A percentile compares a stretch with the other conserved stretches of the same genome.
Conservation (phyloP, 1,139 yeast species). For the Suhomyces anneliseae region DNA sequence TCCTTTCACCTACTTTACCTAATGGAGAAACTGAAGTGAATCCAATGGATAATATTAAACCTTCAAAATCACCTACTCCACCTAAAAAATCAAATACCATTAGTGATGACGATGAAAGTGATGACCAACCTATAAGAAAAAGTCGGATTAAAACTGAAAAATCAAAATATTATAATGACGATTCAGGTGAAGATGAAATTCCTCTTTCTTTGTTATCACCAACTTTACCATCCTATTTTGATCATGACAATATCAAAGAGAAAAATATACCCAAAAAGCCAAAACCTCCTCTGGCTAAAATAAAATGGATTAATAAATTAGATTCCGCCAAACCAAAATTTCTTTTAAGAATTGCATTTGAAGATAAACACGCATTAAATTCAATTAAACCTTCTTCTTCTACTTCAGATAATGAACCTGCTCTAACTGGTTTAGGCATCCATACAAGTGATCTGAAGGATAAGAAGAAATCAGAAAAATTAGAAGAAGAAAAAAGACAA, state of each 20-base stretch:
- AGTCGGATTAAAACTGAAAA: not conserved
- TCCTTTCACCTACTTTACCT: conserved; percentile 45
- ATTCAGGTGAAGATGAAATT: conserved; percentile 19
- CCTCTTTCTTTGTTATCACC: conserved; percentile 38
- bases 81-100: not conserved
- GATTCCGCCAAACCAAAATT: conserved; percentile 31
- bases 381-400: not conserved
- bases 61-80: conserved; percentile 5
- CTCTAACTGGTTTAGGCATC: conserved; percentile 27
- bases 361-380: conserved; percentile 1
- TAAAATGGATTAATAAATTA: conserved; percentile 37
- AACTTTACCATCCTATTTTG: conserved; percentile 35
- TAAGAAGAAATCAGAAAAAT: conserved; percentile 1
- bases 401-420: not conserved
- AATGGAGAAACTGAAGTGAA: conserved; percentile 12
- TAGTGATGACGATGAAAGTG: conserved; percentile 8
- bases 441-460: conserved; percentile 8
- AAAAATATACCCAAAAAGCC: conserved; percentile 1
- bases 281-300: conserved; percentile 8
- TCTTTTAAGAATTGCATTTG: conserved; percentile 30
- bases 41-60: conserved; percentile 1
- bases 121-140: not conserved
- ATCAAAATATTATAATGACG: conserved; percentile 4
- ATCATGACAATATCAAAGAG: conserved; percentile 2
- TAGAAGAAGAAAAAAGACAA: conserved; percentile 2